Evolutionary conservation across 768 basidiomycete genomes (phyloP).

Genomic region (Podaxis carcinomalis): DNA sequence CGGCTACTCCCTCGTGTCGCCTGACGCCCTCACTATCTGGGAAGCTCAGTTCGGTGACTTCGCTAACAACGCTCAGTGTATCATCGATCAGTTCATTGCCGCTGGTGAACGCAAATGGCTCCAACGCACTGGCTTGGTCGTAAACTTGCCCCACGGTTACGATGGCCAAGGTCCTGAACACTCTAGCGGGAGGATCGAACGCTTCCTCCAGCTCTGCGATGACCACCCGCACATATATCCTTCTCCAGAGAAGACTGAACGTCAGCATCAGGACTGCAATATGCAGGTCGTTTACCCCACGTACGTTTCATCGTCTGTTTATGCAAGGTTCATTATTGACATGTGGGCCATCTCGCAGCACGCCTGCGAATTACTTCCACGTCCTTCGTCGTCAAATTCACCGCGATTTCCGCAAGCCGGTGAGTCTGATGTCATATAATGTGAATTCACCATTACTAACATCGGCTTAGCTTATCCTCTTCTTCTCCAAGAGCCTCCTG

Average conservation of each 20-base stretch:
- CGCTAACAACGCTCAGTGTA: constrained; percentile 94
- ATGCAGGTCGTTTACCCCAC: constrained; percentile 99
- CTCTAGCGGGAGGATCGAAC: constrained; percentile 91
- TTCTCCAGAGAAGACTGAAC: constrained; percentile 79
- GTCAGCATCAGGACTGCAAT: constrained; percentile 98
- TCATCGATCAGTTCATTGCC: constrained; percentile 98
- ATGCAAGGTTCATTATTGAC: not conserved
- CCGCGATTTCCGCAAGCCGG: constrained; percentile 97
- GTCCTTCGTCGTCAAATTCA: constrained; percentile 95
- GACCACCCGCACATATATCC: constrained; percentile 94
- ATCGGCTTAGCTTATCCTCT: constrained; percentile 66
- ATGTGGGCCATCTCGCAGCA: constrained; percentile 37
- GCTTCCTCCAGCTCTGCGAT: constrained; percentile 97
- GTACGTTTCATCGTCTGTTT: constrained; percentile 38
- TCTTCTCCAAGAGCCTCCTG: constrained; percentile 96
- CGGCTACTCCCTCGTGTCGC: constrained; percentile 97
- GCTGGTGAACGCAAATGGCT: constrained; percentile 98
- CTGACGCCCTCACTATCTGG: constrained; percentile 91
- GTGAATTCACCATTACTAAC: not conserved
- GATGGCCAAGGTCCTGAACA: constrained; percentile 99
- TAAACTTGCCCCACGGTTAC: constrained; percentile 92
- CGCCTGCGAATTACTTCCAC: constrained; percentile 98
- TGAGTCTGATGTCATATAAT: constrained; percentile 27
- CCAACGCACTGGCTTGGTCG: constrained; percentile 86
- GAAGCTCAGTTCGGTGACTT: constrained; percentile 99